These are phyloP conservation scores for Saussurea involucrata DNA, from an alignment of 129 eudicot genomes.

Conservation along the genomic window DNA sequence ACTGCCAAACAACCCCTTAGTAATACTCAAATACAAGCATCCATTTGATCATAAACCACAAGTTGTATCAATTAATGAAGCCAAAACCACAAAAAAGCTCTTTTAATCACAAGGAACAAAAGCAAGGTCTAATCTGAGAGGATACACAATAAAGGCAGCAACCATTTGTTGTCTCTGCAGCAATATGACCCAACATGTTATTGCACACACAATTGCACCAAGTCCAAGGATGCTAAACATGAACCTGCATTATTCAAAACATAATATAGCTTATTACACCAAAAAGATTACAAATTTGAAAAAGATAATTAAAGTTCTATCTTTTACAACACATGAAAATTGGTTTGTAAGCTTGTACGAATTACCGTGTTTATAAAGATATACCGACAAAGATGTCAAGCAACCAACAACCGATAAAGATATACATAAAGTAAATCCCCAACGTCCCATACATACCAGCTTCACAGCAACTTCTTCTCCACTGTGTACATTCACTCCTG, in stretches of 20 bases:
- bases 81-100: background rate
- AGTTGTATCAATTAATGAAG: background rate
- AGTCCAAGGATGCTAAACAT: conserved; percentile 57
- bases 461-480: too few relatives aligned
- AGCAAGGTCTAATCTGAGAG: conserved; percentile 15
- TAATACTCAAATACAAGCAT: background rate
- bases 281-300: background rate
- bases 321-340: too few relatives aligned
- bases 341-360: too few relatives aligned
- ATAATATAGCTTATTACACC: background rate
- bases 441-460: too few relatives aligned
- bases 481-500: too few relatives aligned
- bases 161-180: conserved; percentile 71
- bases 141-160: conserved; percentile 72
- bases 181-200: conserved; percentile 72
- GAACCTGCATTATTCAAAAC: conserved; percentile 44
- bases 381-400: too few relatives aligned
- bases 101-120: background rate
- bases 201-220: conserved; percentile 48
- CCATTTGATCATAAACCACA: background rate
- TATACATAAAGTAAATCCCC: too few relatives aligned
- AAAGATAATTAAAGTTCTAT: background rate
- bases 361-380: too few relatives aligned
- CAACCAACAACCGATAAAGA: too few relatives aligned
- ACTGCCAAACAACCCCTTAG: too few relatives aligned